A percentile compares a stretch with the other conserved stretches of the same genome.
These are phyloP conservation scores for Lepidium africanum DNA, from an alignment of 345 rosid genomes.

Conservation along the genomic window DNA sequence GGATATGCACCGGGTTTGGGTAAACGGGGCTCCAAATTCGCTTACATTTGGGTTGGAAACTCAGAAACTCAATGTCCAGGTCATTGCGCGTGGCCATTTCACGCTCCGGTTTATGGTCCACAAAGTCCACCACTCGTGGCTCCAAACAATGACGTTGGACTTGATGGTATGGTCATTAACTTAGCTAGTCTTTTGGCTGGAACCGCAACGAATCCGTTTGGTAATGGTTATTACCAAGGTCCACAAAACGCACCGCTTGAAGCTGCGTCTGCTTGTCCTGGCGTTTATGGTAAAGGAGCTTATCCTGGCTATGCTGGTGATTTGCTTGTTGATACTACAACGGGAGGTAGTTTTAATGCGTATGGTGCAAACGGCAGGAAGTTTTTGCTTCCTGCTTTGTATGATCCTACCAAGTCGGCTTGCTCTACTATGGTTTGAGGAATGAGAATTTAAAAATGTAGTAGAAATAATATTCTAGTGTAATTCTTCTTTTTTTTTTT, in stretches of 20 bases:
- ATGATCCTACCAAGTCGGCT: conserved; percentile 48
- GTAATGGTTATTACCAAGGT: conserved; percentile 75
- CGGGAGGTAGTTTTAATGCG: conserved; percentile 78
- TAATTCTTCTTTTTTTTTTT: conserved; percentile 17
- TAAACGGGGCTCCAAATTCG: conserved; percentile 30
- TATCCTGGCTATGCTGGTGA: conserved; percentile 78
- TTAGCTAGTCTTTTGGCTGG: conserved; percentile 71
- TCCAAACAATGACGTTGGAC: conserved; percentile 75
- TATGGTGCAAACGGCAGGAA: conserved; percentile 63
- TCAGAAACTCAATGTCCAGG: conserved; percentile 83
- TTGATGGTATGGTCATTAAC: conserved; percentile 82
- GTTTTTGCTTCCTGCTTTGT: conserved; percentile 71
- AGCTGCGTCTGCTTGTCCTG: conserved; percentile 81
- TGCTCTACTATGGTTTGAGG: conserved; percentile 53
- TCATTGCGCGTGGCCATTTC: conserved; percentile 92
- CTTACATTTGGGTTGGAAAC: conserved; percentile 86
- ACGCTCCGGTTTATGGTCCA: conserved; percentile 84
- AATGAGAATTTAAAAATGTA: neutral
- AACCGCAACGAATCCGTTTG: conserved; percentile 81
- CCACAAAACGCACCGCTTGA: conserved; percentile 69
- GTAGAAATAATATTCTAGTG: conserved; percentile 19
- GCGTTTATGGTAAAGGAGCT: conserved; percentile 72
- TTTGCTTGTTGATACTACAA: conserved; percentile 44
- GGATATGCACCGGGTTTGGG: conserved; percentile 35
- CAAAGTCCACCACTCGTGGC: conserved; percentile 61